phyloP scores from a whole-genome alignment of 768 basidiomycete species.

The Panus rudis region DNA sequence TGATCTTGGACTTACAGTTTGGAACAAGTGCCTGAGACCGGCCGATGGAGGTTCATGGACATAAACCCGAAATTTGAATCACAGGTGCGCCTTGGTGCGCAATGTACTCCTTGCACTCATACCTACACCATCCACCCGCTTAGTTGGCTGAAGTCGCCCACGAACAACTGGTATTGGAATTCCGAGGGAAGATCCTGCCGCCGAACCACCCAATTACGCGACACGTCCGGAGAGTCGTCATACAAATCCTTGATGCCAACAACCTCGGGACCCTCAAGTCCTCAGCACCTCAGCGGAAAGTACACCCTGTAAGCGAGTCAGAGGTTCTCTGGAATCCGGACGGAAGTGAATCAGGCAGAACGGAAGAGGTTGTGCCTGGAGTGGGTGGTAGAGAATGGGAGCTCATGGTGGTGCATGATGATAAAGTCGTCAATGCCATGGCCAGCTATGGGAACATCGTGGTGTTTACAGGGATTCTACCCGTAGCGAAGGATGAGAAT shows the following conservation, averaged over 20 bases:
- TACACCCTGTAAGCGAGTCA: conserved; percentile 20
- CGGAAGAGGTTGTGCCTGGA: conserved; percentile 16
- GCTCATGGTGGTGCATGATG: conserved; percentile 73
- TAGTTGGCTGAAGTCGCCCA: conserved; percentile 39
- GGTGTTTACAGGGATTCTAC: conserved; percentile 86
- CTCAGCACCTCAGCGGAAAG: conserved; percentile 8
- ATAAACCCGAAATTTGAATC: conserved; percentile 52
- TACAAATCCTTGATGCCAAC: conserved; percentile 61
- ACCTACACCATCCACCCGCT: not conserved
- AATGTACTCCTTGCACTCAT: not conserved
- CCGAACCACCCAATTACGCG: conserved; percentile 55
- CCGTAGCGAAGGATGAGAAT: conserved; percentile 67
- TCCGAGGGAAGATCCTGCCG: conserved; percentile 51
- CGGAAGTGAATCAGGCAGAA: conserved; percentile 7
- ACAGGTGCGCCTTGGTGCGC: conserved; percentile 28
- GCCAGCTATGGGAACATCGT: conserved; percentile 76
- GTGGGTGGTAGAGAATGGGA: conserved; percentile 43
- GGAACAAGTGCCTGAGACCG: conserved; percentile 82
- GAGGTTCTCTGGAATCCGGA: conserved; percentile 19
- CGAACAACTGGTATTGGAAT: conserved; percentile 44
- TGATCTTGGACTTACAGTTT: conserved; percentile 43
- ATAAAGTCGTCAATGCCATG: conserved; percentile 67
- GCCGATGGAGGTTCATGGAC: conserved; percentile 86
- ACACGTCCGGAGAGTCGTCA: conserved; percentile 65
- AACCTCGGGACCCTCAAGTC: conserved; percentile 58